Evolutionary conservation across 2,329 filamentous ascomycete species (phyloP), one percentile per base, ranked within the genome.

Genomic region (Simplicillium aogashimaense): DNA sequence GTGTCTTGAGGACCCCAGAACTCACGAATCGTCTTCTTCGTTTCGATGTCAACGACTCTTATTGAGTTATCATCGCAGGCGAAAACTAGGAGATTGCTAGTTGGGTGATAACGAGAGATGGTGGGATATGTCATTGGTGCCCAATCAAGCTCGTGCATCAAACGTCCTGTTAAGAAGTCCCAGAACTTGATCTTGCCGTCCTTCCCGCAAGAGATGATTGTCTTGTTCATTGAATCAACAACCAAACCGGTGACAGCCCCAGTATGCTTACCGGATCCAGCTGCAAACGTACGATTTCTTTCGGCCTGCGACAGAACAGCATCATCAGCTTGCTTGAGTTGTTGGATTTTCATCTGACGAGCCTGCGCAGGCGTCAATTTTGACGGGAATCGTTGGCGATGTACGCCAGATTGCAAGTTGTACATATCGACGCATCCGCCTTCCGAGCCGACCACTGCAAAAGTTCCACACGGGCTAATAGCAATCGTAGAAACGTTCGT

Each of bases 141-240:
- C 83, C 88, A 94, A 57, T 89, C 80, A 38, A 97, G 78, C 54
- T 95, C 81, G 46, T 90, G 76, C 10, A 85, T 56, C 3, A 97
- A 70, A 35, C 78, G 74, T 7, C 90, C 92, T 0, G 84, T 86
- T n/a, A 79, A 62, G 47, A 98, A 94, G 48, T 94, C 86, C 94
- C 94, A 98, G 57, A 98, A 97, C 66, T 95, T 97, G 52, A 97
- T 74, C 59, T 83, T 94, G 28, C 92, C 92, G 59, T 98, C 92
- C 12, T 88, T 65, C 2, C 86, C 83, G 56, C 88, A 94, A 45
- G 88, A 94, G 34, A 95, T 78, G 37, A 97, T 71, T 14, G 74
- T 78, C 47, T 82, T 85, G 61, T 95, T 95, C 58, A 97, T 71
- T n/a, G 79, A 81, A 63, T 98, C 90, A 13, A 97, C 78, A 17